Base-by-base conservation (phyloP, 805 yeast genomes). In the Candida andamanensis region DNA sequence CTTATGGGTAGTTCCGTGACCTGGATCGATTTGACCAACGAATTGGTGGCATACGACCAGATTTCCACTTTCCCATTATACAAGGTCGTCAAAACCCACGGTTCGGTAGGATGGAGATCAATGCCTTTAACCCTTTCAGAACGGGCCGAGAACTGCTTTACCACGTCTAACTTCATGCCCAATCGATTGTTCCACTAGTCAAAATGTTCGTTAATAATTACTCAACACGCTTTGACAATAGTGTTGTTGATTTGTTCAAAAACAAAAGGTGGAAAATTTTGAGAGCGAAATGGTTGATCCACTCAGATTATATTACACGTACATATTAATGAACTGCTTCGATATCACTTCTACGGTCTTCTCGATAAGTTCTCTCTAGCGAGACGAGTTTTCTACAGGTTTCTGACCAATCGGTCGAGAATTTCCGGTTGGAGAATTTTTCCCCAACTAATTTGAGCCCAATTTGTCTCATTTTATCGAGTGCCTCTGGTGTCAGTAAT, bases 61-160 rank as follows among this genome's bases (percentile, higher is more conserved):
- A 90, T 85, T 62, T 89, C 97, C 34, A 86, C 78, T 56, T 74
- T 75, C 45, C 95, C 98, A 30, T 89, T 83, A 61, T 85, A 87
- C 37, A 85, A 69, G n/a, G 96, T 86, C 33, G 90, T 80, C 50
- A 87, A 69, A 32, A 87, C 78, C 97, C 97, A 90, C 33, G 98
- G 97, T 59, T 92, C 98, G 14, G 89, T 71, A 15, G 98, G 98
- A 58, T 92, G 99, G 71, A 92, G 84, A 62, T 92, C 99, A 53
- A 92, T 82, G 30, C 96, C 97, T 62, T 92, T 92, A 56, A 92
- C 97, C 58, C 99, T 80, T 58, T 89, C 97, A 24, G 97, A 81
- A 50, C 96, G 85, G 41, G 92, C 77, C 46, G 86, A 81, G 61
- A 89, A 85, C 49, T 80, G 80, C 68, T 84, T 85, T 74, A 81